Evolutionary conservation across 73 alveolate genomes (phyloP).

Genomic region (Uronychia setigera): DNA sequence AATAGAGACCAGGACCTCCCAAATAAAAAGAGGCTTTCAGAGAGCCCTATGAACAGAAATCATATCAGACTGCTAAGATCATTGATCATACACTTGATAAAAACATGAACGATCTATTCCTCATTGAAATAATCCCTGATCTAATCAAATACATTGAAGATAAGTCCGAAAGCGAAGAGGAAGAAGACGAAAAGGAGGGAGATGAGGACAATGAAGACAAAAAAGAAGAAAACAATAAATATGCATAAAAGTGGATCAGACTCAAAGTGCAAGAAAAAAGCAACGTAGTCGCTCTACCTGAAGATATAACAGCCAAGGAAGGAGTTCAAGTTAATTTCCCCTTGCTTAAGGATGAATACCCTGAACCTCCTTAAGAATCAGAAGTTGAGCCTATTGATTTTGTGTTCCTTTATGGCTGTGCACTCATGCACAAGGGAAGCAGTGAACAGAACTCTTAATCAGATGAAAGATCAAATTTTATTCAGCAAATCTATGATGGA

Average conservation of each 20-base stretch:
- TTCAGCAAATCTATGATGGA: background rate
- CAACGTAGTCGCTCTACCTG: no score
- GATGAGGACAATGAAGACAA: no score
- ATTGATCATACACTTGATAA: background rate
- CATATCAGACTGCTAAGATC: background rate
- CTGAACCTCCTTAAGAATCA: background rate
- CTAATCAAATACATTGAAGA: no score
- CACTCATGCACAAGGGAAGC: background rate
- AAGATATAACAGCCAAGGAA: no score
- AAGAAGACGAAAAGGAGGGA: no score
- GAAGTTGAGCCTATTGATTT: background rate
- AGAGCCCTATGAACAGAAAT: background rate
- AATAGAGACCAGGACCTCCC: background rate
- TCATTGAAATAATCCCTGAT: background rate
- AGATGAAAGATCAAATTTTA: background rate
- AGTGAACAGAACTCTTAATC: background rate
- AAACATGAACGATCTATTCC: background rate
- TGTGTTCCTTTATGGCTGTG: background rate
- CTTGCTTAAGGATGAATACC: background rate
- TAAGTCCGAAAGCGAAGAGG: no score
- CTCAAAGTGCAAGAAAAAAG: no score
- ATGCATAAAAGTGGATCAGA: no score
- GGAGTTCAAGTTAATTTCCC: no score
- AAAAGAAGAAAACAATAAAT: no score
- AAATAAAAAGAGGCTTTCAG: background rate